Conservation (phyloP, 2,329 filamentous ascomycete species). For the Teratosphaeria destructans region DNA sequence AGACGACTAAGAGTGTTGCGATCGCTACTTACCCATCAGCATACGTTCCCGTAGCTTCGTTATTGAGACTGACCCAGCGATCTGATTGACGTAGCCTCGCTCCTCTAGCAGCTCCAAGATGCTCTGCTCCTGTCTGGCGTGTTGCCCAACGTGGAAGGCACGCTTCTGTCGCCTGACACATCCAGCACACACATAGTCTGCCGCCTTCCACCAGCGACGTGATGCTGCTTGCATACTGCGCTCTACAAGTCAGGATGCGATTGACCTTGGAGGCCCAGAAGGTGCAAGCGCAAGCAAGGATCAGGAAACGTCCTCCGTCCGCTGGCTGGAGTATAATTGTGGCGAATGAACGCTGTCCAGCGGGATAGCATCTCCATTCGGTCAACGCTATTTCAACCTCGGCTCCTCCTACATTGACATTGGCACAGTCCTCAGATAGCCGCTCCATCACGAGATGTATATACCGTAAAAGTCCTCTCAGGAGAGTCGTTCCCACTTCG, state of each 20-base stretch:
- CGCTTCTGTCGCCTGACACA: background rate
- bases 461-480: background rate
- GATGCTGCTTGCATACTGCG: background rate
- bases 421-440: no score
- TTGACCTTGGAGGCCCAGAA: background rate
- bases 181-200: background rate
- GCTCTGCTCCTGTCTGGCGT: background rate
- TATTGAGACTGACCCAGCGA: slow-evolving; percentile 52
- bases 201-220: background rate
- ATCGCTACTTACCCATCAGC: slow-evolving; percentile 19
- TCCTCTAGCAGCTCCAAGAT: slow-evolving; percentile 55
- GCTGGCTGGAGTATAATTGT: background rate
- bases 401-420: background rate
- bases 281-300: background rate
- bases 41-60: background rate
- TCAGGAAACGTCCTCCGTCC: background rate
- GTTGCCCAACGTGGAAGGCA: background rate
- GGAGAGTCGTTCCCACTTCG: background rate
- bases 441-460: background rate
- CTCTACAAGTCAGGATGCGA: background rate
- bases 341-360: background rate
- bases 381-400: background rate
- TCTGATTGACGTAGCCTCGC: slow-evolving; percentile 62
- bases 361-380: background rate
- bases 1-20: slow-evolving; percentile 50